Base-by-base conservation (phyloP, 2,329 filamentous ascomycete genomes). In the Claviceps humidiphila region DNA sequence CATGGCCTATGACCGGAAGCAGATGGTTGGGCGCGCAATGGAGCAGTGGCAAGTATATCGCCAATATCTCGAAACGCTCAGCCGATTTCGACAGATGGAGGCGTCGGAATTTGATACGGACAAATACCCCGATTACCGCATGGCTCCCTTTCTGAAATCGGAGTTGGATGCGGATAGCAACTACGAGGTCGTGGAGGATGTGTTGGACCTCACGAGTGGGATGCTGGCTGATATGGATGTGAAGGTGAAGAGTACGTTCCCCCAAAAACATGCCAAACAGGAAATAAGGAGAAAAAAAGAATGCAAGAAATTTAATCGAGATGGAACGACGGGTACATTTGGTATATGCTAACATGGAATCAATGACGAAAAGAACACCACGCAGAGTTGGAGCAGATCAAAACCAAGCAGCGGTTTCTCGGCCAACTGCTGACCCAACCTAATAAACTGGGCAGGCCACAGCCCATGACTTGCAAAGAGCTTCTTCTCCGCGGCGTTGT, bases 401-500 rank as follows among this genome's bases (percentile, higher is more conserved):
- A 60, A 44, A 58, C 61, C n/a, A 65, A 65, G 50, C 66, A 71
- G 43, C 61, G 67, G 43, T 66, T 66, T n/a, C 56, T 73, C 6
- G 66, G 68, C 22, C 62, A 52, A 39, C 61, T 73, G n/a, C 59
- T 72, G 14, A 71, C 71, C 2, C 58, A 63, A 5, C 69, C 70
- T 1, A 57, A 68, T 50, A 70, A 71, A 54, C 55, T 59, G 41
- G 65, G 63, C 17, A 63, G 68, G 4, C 60, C 65, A 16, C 60
- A 59, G 30, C 68, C 70, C 11, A 68, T 73, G 63, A 61, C 58
- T 2, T 71, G 69, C 60, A 70, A 74, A 49, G 71, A 67, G 52
- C 79, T 75, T 53, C 64, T 70, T 1, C 68, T 81, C 4, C 73
- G 76, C 39, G 77, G 77, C 26, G 69, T 81, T 22, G 74, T 70